These are phyloP conservation scores for Ceriops zippeliana DNA, from an alignment of 345 rosid species.

Conservation along the genomic window DNA sequence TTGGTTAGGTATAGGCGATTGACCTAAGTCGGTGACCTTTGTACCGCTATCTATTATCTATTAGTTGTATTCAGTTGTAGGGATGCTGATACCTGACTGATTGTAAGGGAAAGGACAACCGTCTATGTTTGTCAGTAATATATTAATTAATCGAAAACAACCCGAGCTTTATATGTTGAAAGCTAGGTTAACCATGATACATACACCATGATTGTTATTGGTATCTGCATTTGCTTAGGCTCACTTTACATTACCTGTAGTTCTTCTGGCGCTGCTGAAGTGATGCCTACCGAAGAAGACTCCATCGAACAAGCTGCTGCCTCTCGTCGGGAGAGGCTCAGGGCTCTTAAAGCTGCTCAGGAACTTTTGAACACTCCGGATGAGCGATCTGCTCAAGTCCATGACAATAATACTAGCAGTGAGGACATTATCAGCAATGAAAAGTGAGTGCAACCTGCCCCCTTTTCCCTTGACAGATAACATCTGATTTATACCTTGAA, in stretches of 20 bases:
- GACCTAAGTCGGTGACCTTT: too few species aligned
- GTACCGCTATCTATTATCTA: too few species aligned
- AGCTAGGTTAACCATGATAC: too few species aligned
- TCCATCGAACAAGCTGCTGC: constrained; percentile 69
- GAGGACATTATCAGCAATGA: constrained; percentile 13
- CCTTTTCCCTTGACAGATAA: constrained; percentile 1
- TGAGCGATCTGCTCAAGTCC: constrained; percentile 34
- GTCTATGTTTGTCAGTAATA: too few species aligned
- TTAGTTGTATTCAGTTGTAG: too few species aligned
- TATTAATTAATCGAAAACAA: too few species aligned
- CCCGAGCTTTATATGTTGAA: too few species aligned
- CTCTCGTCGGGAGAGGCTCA: constrained; percentile 70
- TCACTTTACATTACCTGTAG: not conserved
- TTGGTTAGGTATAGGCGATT: too few species aligned
- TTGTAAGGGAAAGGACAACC: too few species aligned
- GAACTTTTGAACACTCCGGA: constrained; percentile 51
- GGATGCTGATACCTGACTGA: too few species aligned
- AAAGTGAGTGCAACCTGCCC: constrained; percentile 15
- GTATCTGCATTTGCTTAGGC: too few species aligned
- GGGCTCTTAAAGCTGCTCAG: constrained; percentile 72
- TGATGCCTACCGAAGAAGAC: constrained; percentile 58
- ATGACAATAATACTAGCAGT: constrained; percentile 23
- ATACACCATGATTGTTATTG: not conserved
- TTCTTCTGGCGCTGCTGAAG: not conserved
- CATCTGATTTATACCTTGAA: constrained; percentile 12